Percentiles rank a stretch among this genome's conserved stretches.
These are phyloP conservation scores for Xylaria sp. DNA, from an alignment of 2,329 filamentous ascomycete genomes.

Conservation along the genomic window DNA sequence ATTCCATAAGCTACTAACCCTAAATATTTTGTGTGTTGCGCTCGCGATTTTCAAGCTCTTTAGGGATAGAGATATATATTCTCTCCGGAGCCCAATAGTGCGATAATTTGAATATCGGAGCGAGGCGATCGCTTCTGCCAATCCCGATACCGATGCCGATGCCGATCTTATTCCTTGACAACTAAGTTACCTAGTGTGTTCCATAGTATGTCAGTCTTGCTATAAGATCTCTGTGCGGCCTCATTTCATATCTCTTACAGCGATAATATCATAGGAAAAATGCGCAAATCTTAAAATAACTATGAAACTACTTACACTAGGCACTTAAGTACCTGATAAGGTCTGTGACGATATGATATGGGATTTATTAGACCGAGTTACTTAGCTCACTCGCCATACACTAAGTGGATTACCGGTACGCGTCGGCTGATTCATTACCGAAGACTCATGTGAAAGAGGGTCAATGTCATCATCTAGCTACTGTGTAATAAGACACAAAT, in stretches of 20 bases:
- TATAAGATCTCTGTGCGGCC: not conserved
- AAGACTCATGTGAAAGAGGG: constrained; percentile 10
- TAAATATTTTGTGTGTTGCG: not conserved
- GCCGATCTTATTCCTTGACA: not conserved
- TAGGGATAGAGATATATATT: too few relatives aligned
- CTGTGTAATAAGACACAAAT: constrained; percentile 6
- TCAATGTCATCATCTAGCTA: constrained; percentile 2
- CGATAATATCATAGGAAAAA: not conserved
- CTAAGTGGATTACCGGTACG: not conserved
- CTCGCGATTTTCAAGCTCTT: not conserved
- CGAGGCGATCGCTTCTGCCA: not conserved
- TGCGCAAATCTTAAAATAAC: not conserved
- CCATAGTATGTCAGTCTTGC: not conserved
- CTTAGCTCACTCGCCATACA: not conserved
- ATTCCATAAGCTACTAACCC: not conserved
- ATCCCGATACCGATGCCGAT: too few relatives aligned
- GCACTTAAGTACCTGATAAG: too few relatives aligned
- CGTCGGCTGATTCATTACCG: not conserved
- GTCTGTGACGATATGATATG: not conserved
- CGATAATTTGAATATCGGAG: not conserved
- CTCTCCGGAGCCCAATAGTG: not conserved
- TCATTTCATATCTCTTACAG: not conserved
- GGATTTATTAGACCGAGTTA: not conserved
- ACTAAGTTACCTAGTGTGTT: not conserved
- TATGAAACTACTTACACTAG: not conserved